A percentile compares a stretch with the other conserved stretches of the same genome.
Conservation (phyloP, 306 rosid species). For the Begonia fuchsioides region DNA sequence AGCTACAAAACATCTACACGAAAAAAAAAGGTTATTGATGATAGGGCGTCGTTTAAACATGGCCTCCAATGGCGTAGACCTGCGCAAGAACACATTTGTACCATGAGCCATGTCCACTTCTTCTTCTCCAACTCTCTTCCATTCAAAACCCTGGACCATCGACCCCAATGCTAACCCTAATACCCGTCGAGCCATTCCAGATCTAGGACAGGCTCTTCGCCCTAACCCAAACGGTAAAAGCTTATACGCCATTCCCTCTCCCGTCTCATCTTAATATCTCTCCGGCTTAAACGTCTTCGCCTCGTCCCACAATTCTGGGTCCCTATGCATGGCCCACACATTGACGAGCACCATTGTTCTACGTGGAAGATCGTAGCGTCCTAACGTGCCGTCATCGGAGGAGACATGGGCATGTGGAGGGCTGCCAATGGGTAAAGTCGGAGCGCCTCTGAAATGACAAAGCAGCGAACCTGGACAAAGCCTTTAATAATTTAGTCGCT, state of each 20-base stretch:
- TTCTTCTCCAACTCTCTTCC: slow-evolving; percentile 8
- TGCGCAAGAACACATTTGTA: no score
- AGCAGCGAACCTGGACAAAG: no score
- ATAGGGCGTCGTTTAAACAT: no score
- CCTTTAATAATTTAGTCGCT: no score
- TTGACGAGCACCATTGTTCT: slow-evolving; percentile 18
- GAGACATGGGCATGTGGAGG: slow-evolving; percentile 14
- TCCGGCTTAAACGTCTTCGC: slow-evolving; percentile 17
- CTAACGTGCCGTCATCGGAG: slow-evolving; percentile 10
- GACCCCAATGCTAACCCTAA: slow-evolving; percentile 13
- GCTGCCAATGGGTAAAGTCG: slow-evolving; percentile 16
- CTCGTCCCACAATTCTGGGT: slow-evolving; percentile 16
- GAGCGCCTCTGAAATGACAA: no score
- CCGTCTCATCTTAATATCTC: slow-evolving; percentile 13
- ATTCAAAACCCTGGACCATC: slow-evolving; percentile 26
- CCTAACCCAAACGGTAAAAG: slow-evolving; percentile 37
- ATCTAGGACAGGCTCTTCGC: slow-evolving; percentile 35
- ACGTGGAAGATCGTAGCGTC: slow-evolving; percentile 8
- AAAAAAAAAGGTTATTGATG: no score
- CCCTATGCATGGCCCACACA: slow-evolving; percentile 21
- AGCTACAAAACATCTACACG: no score
- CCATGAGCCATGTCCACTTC: slow-evolving; percentile 7
- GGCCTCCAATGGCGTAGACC: no score
- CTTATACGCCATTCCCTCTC: neutral
- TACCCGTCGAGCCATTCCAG: slow-evolving; percentile 15